Evolutionary conservation across 495 filamentous ascomycete genomes (phyloP).

Genomic region (Hypoxylon intermedium): DNA sequence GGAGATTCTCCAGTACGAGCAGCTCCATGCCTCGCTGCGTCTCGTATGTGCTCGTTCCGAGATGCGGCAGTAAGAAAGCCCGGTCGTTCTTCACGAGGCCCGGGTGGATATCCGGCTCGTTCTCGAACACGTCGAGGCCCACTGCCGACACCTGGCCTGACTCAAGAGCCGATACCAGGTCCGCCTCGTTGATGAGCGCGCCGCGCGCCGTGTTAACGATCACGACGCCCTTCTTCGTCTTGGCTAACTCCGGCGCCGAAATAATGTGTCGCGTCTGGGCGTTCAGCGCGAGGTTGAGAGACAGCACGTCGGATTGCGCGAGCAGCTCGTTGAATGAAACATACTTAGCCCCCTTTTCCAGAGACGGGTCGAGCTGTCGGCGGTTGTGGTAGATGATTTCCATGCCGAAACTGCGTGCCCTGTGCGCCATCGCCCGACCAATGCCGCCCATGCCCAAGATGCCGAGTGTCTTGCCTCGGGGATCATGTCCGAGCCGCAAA

Average conservation of each 20-base stretch:
- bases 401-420: conserved; percentile 72
- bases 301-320: conserved; percentile 68
- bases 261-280: conserved; percentile 71
- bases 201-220: conserved; percentile 78
- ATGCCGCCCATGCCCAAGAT: conserved; percentile 92
- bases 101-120: conserved; percentile 75
- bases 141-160: conserved; percentile 69
- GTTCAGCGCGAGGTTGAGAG: conserved; percentile 73
- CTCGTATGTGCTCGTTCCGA: conserved; percentile 71
- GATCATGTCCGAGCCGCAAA: conserved; percentile 66
- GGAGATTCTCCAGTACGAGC: conserved; percentile 72
- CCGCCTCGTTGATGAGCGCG: conserved; percentile 74
- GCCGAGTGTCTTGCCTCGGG: conserved; percentile 74
- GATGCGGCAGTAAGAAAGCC: conserved; percentile 80
- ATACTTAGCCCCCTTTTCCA: conserved; percentile 58
- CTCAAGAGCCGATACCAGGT: conserved; percentile 72
- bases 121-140: conserved; percentile 84
- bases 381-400: conserved; percentile 77
- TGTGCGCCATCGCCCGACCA: conserved; percentile 60
- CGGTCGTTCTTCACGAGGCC: conserved; percentile 72
- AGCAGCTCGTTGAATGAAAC: conserved; percentile 74
- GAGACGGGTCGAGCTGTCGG: conserved; percentile 53
- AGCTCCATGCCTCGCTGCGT: conserved; percentile 81
- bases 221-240: conserved; percentile 75
- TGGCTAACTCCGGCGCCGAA: conserved; percentile 65